Percentiles rank a stretch among this genome's conserved stretches.
phyloP scores from a whole-genome alignment of 371 early-diverging fungal species.

The Nematocida sp. region DNA sequence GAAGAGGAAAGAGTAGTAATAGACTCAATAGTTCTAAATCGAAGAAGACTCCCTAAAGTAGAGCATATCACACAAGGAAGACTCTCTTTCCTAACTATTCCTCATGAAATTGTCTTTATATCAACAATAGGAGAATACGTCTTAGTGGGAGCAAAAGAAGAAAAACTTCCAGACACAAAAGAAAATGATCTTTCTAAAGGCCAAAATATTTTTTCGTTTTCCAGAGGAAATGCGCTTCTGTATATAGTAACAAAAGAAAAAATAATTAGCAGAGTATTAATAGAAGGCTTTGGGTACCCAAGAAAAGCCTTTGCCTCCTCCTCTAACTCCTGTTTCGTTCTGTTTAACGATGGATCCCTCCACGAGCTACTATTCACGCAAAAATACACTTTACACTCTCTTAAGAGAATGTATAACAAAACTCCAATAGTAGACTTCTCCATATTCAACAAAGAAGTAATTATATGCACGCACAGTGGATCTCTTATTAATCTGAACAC shows the following conservation, averaged over 20 bases:
- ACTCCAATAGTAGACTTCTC: slow-evolving; percentile 21
- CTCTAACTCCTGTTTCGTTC: slow-evolving; percentile 1
- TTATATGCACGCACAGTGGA: slow-evolving; percentile 24
- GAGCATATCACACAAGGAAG: slow-evolving; percentile 31
- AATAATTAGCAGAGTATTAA: slow-evolving; percentile 7
- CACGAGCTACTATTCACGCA: slow-evolving; percentile 1
- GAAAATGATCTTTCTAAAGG: slow-evolving; percentile 3
- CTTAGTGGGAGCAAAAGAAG: slow-evolving; percentile 37
- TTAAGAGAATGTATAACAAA: background rate
- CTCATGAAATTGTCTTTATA: background rate
- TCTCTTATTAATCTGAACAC: slow-evolving; percentile 23
- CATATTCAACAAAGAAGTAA: slow-evolving; percentile 16
- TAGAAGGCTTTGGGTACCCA: slow-evolving; percentile 37
- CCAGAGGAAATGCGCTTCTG: slow-evolving; percentile 6
- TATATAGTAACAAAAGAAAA: background rate
- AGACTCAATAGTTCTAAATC: slow-evolving; percentile 45
- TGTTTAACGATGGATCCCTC: slow-evolving; percentile 47
- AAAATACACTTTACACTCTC: background rate
- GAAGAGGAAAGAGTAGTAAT: slow-evolving; percentile 2
- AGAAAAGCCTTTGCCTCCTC: background rate
- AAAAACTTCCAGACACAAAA: background rate
- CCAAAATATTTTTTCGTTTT: slow-evolving; percentile 33
- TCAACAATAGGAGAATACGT: background rate
- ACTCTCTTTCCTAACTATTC: slow-evolving; percentile 31
- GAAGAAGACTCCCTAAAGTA: slow-evolving; percentile 14